phyloP scores from a whole-genome alignment of 176 grass and related monocot species.

The maize (Zea mays) region Zm-B73-REFERENCE-NAM-5.0 NC_050101.1:146845501-146846000 shows the following conservation, averaged over 20 bases:
- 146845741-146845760: constrained; percentile 32
- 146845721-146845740: constrained; percentile 36
- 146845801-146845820: background rate
- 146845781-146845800: background rate
- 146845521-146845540: too few species aligned
- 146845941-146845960: constrained; percentile 31
- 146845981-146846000: constrained; percentile 81
- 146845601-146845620: constrained; percentile 24
- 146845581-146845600: constrained; percentile 35
- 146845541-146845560: constrained; percentile 9
- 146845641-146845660: constrained; percentile 27
- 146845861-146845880: constrained; percentile 57
- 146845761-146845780: constrained; percentile 17
- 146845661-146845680: background rate
- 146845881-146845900: constrained; percentile 34
- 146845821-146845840: constrained; percentile 39
- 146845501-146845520: too few species aligned
- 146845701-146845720: background rate
- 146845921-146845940: background rate
- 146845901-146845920: constrained; percentile 8
- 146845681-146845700: background rate
- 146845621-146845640: constrained; percentile 7
- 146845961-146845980: constrained; percentile 67
- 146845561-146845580: constrained; percentile 48
- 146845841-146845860: constrained; percentile 53